A percentile compares a stretch with the other conserved stretches of the same genome.
Conservation (phyloP, 345 rosid species). For the Abelmoschus esculentus region DNA sequence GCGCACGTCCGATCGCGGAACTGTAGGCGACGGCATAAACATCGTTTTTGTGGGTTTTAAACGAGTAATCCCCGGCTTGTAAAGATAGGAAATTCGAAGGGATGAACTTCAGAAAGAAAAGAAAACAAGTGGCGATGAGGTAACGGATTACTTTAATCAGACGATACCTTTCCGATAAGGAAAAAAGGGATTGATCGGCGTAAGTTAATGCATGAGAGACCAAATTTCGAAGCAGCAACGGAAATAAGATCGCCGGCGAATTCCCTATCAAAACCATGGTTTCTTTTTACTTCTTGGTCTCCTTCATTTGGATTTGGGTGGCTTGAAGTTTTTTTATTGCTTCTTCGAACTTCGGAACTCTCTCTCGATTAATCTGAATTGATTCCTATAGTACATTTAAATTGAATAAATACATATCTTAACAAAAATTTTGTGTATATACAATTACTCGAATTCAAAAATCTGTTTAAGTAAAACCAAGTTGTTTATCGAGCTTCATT, state of each 20-base stretch:
- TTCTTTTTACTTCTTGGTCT: not conserved
- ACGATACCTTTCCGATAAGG: constrained; percentile 34
- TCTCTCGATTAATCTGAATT: too few species aligned
- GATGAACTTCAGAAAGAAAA: constrained; percentile 52
- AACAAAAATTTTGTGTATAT: too few species aligned
- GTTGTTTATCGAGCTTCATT: too few species aligned
- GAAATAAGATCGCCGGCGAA: constrained; percentile 36
- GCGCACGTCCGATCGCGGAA: constrained; percentile 54
- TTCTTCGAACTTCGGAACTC: too few species aligned
- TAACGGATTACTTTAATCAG: constrained; percentile 45
- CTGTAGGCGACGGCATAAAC: not conserved
- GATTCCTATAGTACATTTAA: too few species aligned
- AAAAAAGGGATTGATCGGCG: constrained; percentile 56
- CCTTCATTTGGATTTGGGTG: not conserved
- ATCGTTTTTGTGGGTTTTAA: constrained; percentile 1
- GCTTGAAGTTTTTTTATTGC: not conserved
- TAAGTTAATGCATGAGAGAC: constrained; percentile 38
- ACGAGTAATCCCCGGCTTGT: not conserved
- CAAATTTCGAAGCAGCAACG: constrained; percentile 50
- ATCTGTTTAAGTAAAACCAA: too few species aligned
- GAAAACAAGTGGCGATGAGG: constrained; percentile 34
- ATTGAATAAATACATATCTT: too few species aligned
- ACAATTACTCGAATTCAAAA: too few species aligned
- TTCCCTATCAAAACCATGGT: constrained; percentile 32
- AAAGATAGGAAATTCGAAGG: constrained; percentile 3